phyloP scores from a whole-genome alignment of 495 filamentous ascomycete genomes.

The Penicillium arizonense region DNA sequence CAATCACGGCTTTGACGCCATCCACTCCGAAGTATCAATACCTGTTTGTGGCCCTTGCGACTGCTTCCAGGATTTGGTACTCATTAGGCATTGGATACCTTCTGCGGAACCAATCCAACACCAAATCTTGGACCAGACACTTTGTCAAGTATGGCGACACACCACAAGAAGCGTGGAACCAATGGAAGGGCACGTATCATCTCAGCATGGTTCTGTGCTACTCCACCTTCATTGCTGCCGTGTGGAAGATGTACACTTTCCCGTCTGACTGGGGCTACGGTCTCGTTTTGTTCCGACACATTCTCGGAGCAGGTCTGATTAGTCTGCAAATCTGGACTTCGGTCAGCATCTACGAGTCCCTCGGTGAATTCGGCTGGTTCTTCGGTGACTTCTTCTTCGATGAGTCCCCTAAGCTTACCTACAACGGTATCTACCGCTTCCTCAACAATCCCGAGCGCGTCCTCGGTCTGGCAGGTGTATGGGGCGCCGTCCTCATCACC shows the following conservation, averaged over 20 bases:
- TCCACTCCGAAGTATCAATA: conserved; percentile 69
- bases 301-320: conserved; percentile 76
- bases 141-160: conserved; percentile 96
- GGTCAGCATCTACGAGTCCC: conserved; percentile 89
- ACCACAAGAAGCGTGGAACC: conserved; percentile 87
- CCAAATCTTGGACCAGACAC: conserved; percentile 92
- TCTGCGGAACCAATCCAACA: conserved; percentile 78
- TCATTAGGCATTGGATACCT: conserved; percentile 84
- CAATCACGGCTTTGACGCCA: conserved; percentile 72
- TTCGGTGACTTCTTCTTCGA: conserved; percentile 97
- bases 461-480: conserved; percentile 90
- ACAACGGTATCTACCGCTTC: conserved; percentile 96
- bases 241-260: conserved; percentile 92
- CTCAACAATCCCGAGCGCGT: conserved; percentile 96
- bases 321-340: conserved; percentile 91
- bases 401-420: conserved; percentile 80
- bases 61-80: conserved; percentile 88
- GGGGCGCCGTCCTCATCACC: conserved; percentile 92
- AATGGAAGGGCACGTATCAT: conserved; percentile 97
- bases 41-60: conserved; percentile 77
- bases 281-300: conserved; percentile 79
- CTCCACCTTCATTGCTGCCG: conserved; percentile 81
- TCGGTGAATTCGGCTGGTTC: conserved; percentile 99
- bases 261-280: conserved; percentile 84
- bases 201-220: conserved; percentile 88